Percentiles rank a stretch among this genome's conserved stretches.
These are phyloP conservation scores for Apiotrichum sp. DNA, from an alignment of 1,284 basidiomycete species.

Conservation along the genomic window DNA sequence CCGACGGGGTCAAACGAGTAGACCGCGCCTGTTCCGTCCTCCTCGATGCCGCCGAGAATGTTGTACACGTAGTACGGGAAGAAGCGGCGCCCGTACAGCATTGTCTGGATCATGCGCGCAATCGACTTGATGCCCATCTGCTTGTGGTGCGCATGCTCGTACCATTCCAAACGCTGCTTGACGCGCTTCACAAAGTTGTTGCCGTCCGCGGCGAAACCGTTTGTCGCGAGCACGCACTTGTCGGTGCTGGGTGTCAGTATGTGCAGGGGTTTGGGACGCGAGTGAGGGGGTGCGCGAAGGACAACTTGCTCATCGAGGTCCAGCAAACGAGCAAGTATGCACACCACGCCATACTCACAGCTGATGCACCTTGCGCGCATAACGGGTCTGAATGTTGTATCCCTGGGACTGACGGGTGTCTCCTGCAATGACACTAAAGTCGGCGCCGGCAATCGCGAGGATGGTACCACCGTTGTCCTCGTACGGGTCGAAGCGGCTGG, in stretches of 20 bases:
- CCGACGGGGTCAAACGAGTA: slow-evolving; percentile 97
- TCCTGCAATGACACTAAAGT: slow-evolving; percentile 87
- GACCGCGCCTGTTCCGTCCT: slow-evolving; percentile 86
- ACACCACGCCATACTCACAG: slow-evolving; percentile 35
- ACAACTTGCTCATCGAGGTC: too few species aligned
- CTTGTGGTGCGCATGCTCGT: slow-evolving; percentile 86
- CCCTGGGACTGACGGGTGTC: slow-evolving; percentile 93
- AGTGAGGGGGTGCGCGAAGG: too few species aligned
- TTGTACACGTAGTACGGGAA: slow-evolving; percentile 97
- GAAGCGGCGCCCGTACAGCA: slow-evolving; percentile 88
- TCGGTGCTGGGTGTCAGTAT: slow-evolving; percentile 60
- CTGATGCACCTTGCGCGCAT: slow-evolving; percentile 62
- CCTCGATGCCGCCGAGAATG: slow-evolving; percentile 88
- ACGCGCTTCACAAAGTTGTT: slow-evolving; percentile 94
- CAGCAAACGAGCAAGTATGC: too few species aligned
- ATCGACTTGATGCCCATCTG: slow-evolving; percentile 88
- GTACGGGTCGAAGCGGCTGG: slow-evolving; percentile 70
- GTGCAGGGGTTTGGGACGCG: too few species aligned
- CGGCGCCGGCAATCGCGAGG: slow-evolving; percentile 83
- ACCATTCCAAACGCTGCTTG: slow-evolving; percentile 93
- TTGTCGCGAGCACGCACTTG: slow-evolving; percentile 83
- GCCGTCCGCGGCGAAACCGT: slow-evolving; percentile 90
- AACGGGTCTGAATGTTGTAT: slow-evolving; percentile 89
- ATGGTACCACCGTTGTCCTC: slow-evolving; percentile 88
- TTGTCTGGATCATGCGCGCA: slow-evolving; percentile 88